Conservation (phyloP, 768 basidiomycete genomes). For the Calocybe cyanea region DNA sequence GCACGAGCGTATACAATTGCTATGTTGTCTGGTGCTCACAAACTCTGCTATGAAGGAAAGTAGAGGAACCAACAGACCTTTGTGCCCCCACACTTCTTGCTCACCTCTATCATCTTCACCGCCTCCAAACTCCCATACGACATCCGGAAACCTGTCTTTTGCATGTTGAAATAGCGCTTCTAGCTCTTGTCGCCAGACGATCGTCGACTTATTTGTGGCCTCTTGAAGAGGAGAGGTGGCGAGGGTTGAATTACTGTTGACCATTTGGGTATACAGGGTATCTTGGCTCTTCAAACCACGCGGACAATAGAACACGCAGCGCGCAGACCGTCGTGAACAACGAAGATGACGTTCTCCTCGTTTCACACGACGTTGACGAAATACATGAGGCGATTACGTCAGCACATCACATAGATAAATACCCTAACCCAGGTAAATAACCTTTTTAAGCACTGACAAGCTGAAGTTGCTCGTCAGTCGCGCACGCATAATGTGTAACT, state of each 20-base stretch:
- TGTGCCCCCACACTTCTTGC: constrained; percentile 87
- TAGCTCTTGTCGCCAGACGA: constrained; percentile 76
- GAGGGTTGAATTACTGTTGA: constrained; percentile 7
- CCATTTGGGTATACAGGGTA: constrained; percentile 18
- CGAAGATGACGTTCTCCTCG: constrained; percentile 13
- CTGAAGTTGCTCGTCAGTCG: no score
- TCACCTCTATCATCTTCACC: constrained; percentile 43
- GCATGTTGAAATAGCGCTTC: constrained; percentile 71
- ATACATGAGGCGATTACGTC: constrained; percentile 22
- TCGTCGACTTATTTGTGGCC: constrained; percentile 63
- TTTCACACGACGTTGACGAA: constrained; percentile 13
- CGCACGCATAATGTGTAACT: no score
- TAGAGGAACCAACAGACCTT: constrained; percentile 53
- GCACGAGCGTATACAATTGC: constrained; percentile 97
- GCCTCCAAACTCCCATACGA: constrained; percentile 73
- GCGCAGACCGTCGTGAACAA: constrained; percentile 10
- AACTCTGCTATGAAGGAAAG: not conserved
- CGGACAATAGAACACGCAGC: not conserved
- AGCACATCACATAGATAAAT: not conserved
- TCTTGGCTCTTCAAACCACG: constrained; percentile 7
- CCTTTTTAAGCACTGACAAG: no score
- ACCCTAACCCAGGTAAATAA: no score
- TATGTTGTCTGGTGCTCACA: not conserved
- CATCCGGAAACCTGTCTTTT: constrained; percentile 91
- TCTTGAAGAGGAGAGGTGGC: constrained; percentile 50